Conservation (phyloP, 1,139 yeast species). For the Kodamaea sp. region DNA sequence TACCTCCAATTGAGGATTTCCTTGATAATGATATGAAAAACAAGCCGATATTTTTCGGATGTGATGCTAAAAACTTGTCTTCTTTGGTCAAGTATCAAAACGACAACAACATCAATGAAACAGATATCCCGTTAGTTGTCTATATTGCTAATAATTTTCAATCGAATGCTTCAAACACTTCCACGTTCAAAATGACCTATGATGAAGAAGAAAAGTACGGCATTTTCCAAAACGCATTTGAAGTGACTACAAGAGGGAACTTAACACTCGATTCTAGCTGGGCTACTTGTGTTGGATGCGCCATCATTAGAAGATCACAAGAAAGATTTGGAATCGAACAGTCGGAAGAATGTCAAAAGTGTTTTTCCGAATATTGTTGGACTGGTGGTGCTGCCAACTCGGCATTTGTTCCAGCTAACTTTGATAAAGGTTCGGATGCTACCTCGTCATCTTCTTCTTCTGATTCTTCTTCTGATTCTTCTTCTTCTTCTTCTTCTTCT, state of each 20-base stretch:
- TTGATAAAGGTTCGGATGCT: constrained; percentile 1
- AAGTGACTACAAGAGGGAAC: constrained; percentile 33
- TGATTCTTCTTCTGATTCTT: background rate
- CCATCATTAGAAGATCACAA: constrained; percentile 42
- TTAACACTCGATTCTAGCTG: constrained; percentile 35
- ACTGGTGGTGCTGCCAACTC: constrained; percentile 24
- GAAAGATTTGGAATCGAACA: constrained; percentile 37
- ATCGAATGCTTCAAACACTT: constrained; percentile 34
- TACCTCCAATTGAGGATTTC: constrained; percentile 32
- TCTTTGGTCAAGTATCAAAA: constrained; percentile 28
- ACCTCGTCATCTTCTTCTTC: background rate
- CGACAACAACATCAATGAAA: constrained; percentile 24
- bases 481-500: constrained; percentile 3
- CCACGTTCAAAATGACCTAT: constrained; percentile 39
- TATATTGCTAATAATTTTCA: constrained; percentile 33
- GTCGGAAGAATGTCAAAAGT: constrained; percentile 37
- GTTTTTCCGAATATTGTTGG: constrained; percentile 43
- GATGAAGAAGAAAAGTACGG: constrained; percentile 30
- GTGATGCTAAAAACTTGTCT: constrained; percentile 30
- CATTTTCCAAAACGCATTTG: constrained; percentile 39
- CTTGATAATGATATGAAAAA: constrained; percentile 25
- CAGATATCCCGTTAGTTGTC: constrained; percentile 41
- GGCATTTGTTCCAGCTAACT: constrained; percentile 13
- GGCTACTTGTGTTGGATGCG: constrained; percentile 47
- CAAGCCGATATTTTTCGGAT: constrained; percentile 42